Evolutionary conservation across 106 monocot species (phyloP), one percentile per base, ranked within the genome.

Genomic region (Platanthera guangdongensis): DNA sequence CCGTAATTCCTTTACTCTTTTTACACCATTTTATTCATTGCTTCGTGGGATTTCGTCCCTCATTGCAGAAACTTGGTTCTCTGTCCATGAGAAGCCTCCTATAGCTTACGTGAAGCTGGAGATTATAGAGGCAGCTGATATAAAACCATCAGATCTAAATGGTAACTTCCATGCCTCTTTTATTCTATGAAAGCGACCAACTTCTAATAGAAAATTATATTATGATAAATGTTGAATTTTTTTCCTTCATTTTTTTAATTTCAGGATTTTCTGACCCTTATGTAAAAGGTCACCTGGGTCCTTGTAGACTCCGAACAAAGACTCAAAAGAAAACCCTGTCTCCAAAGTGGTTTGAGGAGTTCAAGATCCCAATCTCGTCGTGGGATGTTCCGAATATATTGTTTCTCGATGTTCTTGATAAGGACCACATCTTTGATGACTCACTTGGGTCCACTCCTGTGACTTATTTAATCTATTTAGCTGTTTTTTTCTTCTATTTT

Each of bases 241-340:
- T 53, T 14, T 53, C 8, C 8, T 10, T 10, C 14, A 53, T 4
- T 14, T 14, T 53, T 70, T 70, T 70, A 70, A 50, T 11, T 25
- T 83, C 83, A 99, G 97, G 97, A 14, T 81, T 94, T 62, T 63
- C 97, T 45, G 94, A 99, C 68, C 97, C 97, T 63, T 99, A 94
- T 82, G 89, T 99, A 28, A 94, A 89, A 85, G 94, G 89, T 15
- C 85, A 80, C 28, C 85, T 99, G 79, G 94, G 94, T 69, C 52
- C 75, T 52, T 86, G 73, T 46, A 88, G 85, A 80, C 88, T 94
- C 74, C 91, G 73, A 68, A 92, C 97, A 65, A 92, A 94, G 77
- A 84, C 86, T 54, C 87, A 94, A 47, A 80, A 71, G 86, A 99
- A 90, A 68, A 99, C 94, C 68, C 54, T 99, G 14, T 15, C 76